Evolutionary conservation across 2,329 filamentous ascomycete genomes (phyloP), one percentile per base, ranked within the genome.

Genomic region (Acephala macrosclerotiorum): DNA sequence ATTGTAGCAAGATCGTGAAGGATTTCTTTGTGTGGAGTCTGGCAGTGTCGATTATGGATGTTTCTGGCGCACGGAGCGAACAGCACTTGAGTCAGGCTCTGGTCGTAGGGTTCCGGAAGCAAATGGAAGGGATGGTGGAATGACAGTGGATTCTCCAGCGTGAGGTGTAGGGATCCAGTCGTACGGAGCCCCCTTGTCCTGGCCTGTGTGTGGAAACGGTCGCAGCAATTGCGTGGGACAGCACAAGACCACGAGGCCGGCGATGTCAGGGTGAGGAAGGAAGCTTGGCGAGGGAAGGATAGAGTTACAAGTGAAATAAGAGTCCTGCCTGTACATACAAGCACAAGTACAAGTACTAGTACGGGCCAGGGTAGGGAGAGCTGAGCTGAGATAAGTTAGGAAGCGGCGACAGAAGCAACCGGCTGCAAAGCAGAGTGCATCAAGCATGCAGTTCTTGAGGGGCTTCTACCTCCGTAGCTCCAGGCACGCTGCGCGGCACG

Each of bases 221-320:
- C 49, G 49, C 45, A 53, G 49, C 25, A 29, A 29, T 18, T 29
- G 49, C 49, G 49, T 53, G 49, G 49, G 8, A 49, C 45, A 49
- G 25, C 25, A 49, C 20, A 49, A 53, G 49, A 25, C 49, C 49
- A 53, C 49, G 25, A 53, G 49, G 49, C 49, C 49, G 49, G 26
- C 14, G 40, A 42, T 12, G 29, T 33, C 4, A 9, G 40, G 40
- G 18, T n/a, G n/a, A 16, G 40, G 40, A 18, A n/a, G 40, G 16
- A n/a, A 16, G 40, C 45, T 49, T 49, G 45, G 45, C n/a, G 45
- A 49, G 20, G 7, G 20, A 22, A n/a, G 45, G 45, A 42, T n/a
- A n/a, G 16, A 18, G 18, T 42, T 6, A n/a, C 14, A 42, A 18
- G 11, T 42, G 40, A 9, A 33, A 33, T 33, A 4, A 33, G 29